Percentiles rank a stretch among this genome's conserved stretches.
These are phyloP conservation scores for Amylostereum chailletii DNA, from an alignment of 1,284 basidiomycete genomes.

Conservation along the genomic window DNA sequence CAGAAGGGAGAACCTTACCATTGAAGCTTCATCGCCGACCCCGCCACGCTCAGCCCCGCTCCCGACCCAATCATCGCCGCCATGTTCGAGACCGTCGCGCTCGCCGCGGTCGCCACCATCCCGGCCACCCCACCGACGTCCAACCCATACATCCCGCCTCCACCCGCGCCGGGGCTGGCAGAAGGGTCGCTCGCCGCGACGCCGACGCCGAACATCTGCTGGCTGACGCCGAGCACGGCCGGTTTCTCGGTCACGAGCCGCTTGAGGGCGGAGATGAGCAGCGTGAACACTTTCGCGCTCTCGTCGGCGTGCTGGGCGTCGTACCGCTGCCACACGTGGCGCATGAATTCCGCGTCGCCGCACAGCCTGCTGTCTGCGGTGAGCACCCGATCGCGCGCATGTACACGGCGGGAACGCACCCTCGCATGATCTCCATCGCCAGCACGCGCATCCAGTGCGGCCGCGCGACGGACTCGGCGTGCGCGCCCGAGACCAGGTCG, in stretches of 20 bases:
- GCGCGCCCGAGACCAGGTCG: constrained; percentile 26
- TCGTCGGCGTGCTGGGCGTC: constrained; percentile 50
- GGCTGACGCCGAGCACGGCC: constrained; percentile 66
- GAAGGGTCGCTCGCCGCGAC: constrained; percentile 29
- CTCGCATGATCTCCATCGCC: constrained; percentile 87
- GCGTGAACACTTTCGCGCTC: constrained; percentile 67
- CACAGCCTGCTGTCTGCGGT: constrained; percentile 47
- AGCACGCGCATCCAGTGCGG: constrained; percentile 86
- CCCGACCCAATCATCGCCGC: constrained; percentile 63
- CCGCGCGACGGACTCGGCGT: constrained; percentile 29
- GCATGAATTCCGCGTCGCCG: constrained; percentile 74
- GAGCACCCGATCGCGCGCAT: constrained; percentile 1
- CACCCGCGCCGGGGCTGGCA: constrained; percentile 24
- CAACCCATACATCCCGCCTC: constrained; percentile 34
- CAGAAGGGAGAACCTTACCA: constrained; percentile 41
- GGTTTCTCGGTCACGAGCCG: constrained; percentile 85
- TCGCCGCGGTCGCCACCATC: constrained; percentile 78
- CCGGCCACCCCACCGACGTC: constrained; percentile 72
- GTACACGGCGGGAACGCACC: constrained; percentile 31
- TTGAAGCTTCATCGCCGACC: constrained; percentile 77
- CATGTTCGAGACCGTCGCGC: constrained; percentile 67
- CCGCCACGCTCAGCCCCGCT: constrained; percentile 60
- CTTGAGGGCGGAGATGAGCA: constrained; percentile 77
- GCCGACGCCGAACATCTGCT: constrained; percentile 76
- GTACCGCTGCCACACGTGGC: constrained; percentile 75